Evolutionary conservation across 73 alveolate genomes (phyloP), one percentile per base, ranked within the genome.

Genomic region (Breviolum minutum): DNA sequence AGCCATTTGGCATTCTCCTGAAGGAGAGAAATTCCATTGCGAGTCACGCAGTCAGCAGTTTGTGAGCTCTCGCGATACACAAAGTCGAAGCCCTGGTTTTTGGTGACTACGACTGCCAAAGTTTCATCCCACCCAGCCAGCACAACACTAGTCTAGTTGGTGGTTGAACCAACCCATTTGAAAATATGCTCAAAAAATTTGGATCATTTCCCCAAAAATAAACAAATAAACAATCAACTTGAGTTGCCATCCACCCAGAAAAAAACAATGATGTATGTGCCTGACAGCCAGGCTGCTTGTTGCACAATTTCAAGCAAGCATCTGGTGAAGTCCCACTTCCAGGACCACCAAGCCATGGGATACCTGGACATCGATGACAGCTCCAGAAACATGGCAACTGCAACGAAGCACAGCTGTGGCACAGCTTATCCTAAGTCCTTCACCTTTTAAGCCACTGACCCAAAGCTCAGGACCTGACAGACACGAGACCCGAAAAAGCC

Each of bases 251-350:
- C 71, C 11, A 60, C 12, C 81, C n/a, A n/a, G n/a, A n/a, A n/a
- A n/a, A n/a, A n/a, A n/a, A n/a, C n/a, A n/a, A n/a, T n/a, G n/a
- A n/a, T 8, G n/a, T 69, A 11, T 29, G 6, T 66, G 86, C 98
- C 98, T 92, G 98, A 68, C 98, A 92, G 40, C 14, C 48, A 24
- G 80, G 32, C 74, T 60, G 91, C 66, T n/a, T 66, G 79, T 92
- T 92, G 90, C 98, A 92, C 40, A 92, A 68, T 60, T 40, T 80
- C 24, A 92, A 80, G 64, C 98, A 92, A 13, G 71, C 91, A 12
- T 13, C 29, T 20, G 98, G 98, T 5, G 98, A 92, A 32, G 89
- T 92, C 98, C 98, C 98, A 66, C 98, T 74, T 26, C 98, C 98
- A 73, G 98, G 98, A n/a, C 98, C 98, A 7, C 98, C 98, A 30